phyloP scores from a whole-genome alignment of 2,329 filamentous ascomycete genomes.

The Tolypocladium amazonense region DNA sequence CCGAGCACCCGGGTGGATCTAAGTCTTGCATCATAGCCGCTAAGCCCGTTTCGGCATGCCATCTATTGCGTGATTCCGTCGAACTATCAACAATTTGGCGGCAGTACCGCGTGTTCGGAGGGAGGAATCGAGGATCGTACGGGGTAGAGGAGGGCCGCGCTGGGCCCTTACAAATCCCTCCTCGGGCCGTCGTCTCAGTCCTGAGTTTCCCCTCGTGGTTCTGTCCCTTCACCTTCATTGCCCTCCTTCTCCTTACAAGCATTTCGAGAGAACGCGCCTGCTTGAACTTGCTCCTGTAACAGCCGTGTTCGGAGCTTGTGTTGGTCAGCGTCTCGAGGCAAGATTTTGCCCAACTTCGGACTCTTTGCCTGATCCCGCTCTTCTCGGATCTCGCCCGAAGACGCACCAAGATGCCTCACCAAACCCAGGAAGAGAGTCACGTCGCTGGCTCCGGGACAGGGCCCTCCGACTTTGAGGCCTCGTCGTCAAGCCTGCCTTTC shows the following conservation, averaged over 20 bases:
- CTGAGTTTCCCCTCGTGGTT: not conserved
- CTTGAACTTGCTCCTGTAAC: constrained; percentile 1
- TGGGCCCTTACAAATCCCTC: constrained; percentile 14
- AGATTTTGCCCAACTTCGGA: not conserved
- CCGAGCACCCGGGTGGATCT: constrained; percentile 5
- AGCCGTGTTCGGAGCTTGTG: not conserved
- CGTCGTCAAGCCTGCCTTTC: constrained; percentile 46
- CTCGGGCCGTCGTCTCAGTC: not conserved
- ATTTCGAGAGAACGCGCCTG: not conserved
- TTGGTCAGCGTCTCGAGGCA: not conserved
- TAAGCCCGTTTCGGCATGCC: constrained; percentile 19
- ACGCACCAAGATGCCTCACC: constrained; percentile 19
- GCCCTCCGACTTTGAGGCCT: constrained; percentile 23
- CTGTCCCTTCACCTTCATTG: not conserved
- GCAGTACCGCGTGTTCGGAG: not conserved
- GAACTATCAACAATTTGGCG: constrained; percentile 23
- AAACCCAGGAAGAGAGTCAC: constrained; percentile 25
- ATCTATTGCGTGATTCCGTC: constrained; percentile 29
- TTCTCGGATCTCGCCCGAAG: not conserved
- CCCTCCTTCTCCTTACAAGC: not conserved
- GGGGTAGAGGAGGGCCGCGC: not conserved
- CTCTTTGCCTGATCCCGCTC: not conserved
- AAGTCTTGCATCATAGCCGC: constrained; percentile 16
- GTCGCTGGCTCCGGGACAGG: constrained; percentile 16
- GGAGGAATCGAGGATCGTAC: not conserved